phyloP scores from a whole-genome alignment of 2,329 filamentous ascomycete genomes.

The Hypoxylon sp. region DNA sequence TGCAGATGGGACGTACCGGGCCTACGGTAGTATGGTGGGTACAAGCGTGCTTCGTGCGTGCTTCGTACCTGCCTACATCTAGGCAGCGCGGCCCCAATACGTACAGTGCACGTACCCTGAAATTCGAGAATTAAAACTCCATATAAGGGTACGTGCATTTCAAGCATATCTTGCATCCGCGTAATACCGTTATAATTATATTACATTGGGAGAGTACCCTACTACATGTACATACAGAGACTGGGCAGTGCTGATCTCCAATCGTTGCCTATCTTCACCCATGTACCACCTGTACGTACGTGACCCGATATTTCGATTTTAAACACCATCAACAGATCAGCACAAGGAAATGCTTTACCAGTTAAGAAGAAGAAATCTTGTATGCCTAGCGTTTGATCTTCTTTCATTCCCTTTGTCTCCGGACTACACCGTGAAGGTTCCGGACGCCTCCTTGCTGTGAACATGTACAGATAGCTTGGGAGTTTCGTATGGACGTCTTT shows the following conservation, averaged over 20 bases:
- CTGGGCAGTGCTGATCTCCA: too few relatives aligned
- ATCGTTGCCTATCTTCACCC: too few relatives aligned
- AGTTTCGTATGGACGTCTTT: too few relatives aligned
- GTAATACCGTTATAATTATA: too few relatives aligned
- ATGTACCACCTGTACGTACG: too few relatives aligned
- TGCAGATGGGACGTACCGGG: slow-evolving; percentile 28
- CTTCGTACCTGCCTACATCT: slow-evolving; percentile 33
- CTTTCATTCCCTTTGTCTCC: slow-evolving; percentile 5
- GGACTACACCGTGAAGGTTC: slow-evolving; percentile 2
- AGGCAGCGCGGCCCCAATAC: background rate
- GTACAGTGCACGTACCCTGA: background rate
- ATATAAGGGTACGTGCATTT: slow-evolving; percentile 2
- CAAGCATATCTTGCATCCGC: background rate
- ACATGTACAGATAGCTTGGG: background rate
- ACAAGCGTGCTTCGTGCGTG: slow-evolving; percentile 2
- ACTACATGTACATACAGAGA: too few relatives aligned
- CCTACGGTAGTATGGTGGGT: slow-evolving; percentile 29
- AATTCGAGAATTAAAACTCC: background rate
- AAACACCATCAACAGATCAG: background rate
- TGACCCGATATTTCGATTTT: background rate
- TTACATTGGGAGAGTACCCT: too few relatives aligned
- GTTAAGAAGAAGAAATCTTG: background rate
- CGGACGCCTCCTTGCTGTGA: background rate
- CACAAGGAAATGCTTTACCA: background rate
- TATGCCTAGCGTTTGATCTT: too few relatives aligned